Conservation (phyloP, 345 rosid species). For the Populus euphratica region DNA sequence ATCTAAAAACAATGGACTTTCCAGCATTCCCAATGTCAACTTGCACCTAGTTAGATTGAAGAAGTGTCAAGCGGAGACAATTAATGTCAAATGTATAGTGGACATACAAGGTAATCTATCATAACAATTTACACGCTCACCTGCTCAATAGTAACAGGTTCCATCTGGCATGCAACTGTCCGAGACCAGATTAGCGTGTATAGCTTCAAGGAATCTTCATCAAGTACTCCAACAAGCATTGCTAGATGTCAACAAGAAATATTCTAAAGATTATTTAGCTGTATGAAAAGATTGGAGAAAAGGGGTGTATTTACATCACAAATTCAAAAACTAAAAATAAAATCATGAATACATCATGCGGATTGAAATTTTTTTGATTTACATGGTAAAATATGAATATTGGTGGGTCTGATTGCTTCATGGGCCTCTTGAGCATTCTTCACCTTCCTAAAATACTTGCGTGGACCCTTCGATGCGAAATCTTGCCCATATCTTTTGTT, state of each 20-base stretch:
- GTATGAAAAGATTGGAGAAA: neutral
- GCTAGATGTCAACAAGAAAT: conserved; percentile 45
- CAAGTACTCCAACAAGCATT: conserved; percentile 61
- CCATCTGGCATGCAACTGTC: conserved; percentile 93
- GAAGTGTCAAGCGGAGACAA: conserved; percentile 7
- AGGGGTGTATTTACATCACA: conserved; percentile 6
- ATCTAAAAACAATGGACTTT: conserved; percentile 58
- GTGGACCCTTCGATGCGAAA: conserved; percentile 53
- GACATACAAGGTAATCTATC: neutral
- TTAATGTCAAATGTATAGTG: neutral
- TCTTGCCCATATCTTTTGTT: conserved; percentile 60
- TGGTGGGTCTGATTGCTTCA: conserved; percentile 98
- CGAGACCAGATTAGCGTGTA: conserved; percentile 93
- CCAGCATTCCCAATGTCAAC: conserved; percentile 58
- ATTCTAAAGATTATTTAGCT: conserved; percentile 6
- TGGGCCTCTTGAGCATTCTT: conserved; percentile 99
- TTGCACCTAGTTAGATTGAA: conserved; percentile 54
- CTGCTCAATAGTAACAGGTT: conserved; percentile 67
- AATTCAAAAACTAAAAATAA: neutral
- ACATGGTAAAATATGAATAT: conserved; percentile 78
- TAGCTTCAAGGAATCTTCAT: conserved; percentile 81
- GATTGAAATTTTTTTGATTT: conserved; percentile 22
- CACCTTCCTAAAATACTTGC: conserved; percentile 85
- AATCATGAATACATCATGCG: conserved; percentile 11
- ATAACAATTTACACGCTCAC: conserved; percentile 29